These are phyloP conservation scores for Bolboschoenus planiculmis DNA, from an alignment of 176 grass and related monocot species.

Conservation along the genomic window DNA sequence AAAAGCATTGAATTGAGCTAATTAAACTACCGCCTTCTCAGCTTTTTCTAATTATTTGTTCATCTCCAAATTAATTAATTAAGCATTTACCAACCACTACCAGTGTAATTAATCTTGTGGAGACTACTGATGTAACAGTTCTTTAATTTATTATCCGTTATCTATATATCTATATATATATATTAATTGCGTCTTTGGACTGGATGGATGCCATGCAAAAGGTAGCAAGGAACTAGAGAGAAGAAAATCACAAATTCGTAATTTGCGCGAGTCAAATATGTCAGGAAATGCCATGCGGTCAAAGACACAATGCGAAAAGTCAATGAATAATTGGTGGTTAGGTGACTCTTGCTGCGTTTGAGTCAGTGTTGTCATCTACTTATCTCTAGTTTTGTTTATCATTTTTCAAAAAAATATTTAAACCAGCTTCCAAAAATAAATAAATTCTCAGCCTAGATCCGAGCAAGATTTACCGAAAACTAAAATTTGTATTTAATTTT, in stretches of 20 bases:
- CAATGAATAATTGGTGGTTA: not conserved
- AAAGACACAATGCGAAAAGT: not conserved
- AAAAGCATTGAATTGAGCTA: not conserved
- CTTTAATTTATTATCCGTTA: not conserved
- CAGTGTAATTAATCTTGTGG: not conserved
- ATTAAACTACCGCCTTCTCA: not conserved
- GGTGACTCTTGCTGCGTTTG: not conserved
- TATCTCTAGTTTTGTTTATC: too few relatives aligned
- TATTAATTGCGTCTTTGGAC: not conserved
- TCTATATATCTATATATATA: too few relatives aligned
- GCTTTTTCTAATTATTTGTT: not conserved
- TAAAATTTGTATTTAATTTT: not conserved
- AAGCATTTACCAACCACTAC: not conserved
- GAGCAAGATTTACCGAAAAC: not conserved
- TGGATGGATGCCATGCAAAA: not conserved
- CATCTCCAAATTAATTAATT: not conserved
- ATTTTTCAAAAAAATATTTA: too few relatives aligned
- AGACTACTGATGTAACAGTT: not conserved
- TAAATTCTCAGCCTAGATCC: too few relatives aligned
- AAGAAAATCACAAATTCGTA: not conserved
- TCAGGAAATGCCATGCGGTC: not conserved
- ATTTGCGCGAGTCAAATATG: not conserved
- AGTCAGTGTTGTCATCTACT: too few relatives aligned
- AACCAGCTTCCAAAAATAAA: too few relatives aligned
- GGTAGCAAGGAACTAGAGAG: not conserved